phyloP scores from a whole-genome alignment of 805 yeast genomes.

The Suhomyces faveliae region DNA sequence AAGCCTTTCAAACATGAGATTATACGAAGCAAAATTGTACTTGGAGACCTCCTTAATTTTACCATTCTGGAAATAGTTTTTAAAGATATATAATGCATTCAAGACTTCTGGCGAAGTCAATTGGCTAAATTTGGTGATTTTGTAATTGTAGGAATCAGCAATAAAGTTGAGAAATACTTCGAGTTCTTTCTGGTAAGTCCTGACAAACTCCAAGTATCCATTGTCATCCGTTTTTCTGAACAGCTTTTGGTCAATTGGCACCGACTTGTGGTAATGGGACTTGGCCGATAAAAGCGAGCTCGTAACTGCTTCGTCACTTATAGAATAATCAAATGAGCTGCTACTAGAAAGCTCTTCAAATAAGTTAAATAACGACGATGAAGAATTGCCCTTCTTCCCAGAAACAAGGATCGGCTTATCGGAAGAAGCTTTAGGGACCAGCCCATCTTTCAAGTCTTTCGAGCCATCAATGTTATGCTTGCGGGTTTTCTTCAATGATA shows the following conservation, averaged over 20 bases:
- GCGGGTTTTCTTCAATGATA: slow-evolving; percentile 10
- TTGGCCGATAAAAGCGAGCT: slow-evolving; percentile 1
- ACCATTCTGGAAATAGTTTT: slow-evolving; percentile 17
- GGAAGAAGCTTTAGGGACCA: not conserved
- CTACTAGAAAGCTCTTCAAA: slow-evolving; percentile 3
- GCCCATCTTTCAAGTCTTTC: not conserved
- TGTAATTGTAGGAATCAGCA: slow-evolving; percentile 18
- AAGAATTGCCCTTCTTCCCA: not conserved
- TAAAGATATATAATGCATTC: slow-evolving; percentile 27
- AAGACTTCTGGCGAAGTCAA: slow-evolving; percentile 25
- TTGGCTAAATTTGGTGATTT: slow-evolving; percentile 21
- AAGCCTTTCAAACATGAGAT: slow-evolving; percentile 22
- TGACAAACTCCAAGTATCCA: slow-evolving; percentile 17
- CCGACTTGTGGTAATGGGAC: not conserved
- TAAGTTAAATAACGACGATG: not conserved
- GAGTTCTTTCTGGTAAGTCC: slow-evolving; percentile 19
- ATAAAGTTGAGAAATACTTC: slow-evolving; percentile 21
- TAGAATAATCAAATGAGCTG: not conserved
- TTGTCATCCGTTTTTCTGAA: not conserved
- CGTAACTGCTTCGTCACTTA: not conserved
- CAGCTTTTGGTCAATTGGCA: not conserved
- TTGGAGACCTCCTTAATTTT: slow-evolving; percentile 16
- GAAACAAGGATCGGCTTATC: not conserved
- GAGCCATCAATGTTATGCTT: not conserved
- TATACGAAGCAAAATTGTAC: slow-evolving; percentile 17